phyloP scores from a whole-genome alignment of 2,329 filamentous ascomycete genomes.

The Beauveria australis region DNA sequence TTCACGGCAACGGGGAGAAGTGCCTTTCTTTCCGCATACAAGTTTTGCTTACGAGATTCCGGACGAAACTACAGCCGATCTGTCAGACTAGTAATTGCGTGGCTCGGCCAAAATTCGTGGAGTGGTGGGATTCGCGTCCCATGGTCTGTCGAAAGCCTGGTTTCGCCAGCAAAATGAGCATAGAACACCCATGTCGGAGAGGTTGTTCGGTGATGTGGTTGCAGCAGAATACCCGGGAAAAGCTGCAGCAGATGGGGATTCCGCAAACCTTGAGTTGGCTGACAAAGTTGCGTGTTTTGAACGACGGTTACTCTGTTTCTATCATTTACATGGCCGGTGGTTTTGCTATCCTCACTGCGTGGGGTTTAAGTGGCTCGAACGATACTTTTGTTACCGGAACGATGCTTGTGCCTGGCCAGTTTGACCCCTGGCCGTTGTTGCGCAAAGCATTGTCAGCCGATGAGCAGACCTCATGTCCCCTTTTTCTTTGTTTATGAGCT shows the following conservation, averaged over 20 bases:
- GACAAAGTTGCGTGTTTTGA: slow-evolving; percentile 5
- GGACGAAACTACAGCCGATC: background rate
- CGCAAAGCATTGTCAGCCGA: background rate
- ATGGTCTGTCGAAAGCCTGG: background rate
- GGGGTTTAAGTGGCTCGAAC: background rate
- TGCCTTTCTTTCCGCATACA: background rate
- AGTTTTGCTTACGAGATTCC: background rate
- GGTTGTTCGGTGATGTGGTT: background rate
- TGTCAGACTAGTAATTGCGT: background rate
- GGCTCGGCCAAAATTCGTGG: background rate
- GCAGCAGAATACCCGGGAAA: background rate
- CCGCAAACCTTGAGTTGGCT: background rate
- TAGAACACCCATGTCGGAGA: background rate
- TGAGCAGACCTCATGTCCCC: slow-evolving; percentile 7
- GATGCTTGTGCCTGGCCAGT: background rate
- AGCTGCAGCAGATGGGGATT: background rate
- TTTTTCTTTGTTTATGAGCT: slow-evolving; percentile 17
- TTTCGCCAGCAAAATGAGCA: background rate
- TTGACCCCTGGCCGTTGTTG: background rate
- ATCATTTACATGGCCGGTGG: slow-evolving; percentile 5
- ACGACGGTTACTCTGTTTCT: slow-evolving; percentile 11
- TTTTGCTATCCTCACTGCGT: slow-evolving; percentile 1
- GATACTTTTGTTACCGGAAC: background rate
- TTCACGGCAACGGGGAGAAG: background rate
- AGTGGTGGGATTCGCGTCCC: background rate